Base-by-base conservation (phyloP, 2,329 filamentous ascomycete genomes). In the Sporothrix brasiliensis region DNA sequence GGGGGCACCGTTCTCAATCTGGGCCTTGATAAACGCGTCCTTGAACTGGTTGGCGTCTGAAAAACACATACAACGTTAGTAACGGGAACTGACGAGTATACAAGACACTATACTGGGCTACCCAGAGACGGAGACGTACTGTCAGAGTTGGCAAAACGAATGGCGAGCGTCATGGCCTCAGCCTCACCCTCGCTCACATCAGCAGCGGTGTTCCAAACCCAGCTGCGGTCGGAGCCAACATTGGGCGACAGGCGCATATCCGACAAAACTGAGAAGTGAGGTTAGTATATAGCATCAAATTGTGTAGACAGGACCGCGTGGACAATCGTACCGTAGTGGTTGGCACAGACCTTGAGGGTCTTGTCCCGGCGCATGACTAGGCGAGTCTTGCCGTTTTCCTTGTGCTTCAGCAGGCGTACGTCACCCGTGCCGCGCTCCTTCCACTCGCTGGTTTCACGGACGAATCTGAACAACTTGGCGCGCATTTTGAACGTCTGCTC, bases 301-400 rank as follows among this genome's bases (percentile, higher is more conserved):
- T 11, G 16, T 14, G 2, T 14, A 10, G 14, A 4, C 19, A 44
- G 39, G 21, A 6, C 14, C 6, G 30, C 2, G n/a, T 1, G 1
- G 13, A 34, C 16, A 7, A 4, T 68, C 71, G 7, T 90, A 97
- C 94, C 91, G 84, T 99, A 99, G 88, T 99, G 95, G 87, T 99
- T 99, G 80, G 95, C 95, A 90, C 95, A 99, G 83, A 99, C 95
- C 88, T 99, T 99, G 85, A 98, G 89, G 73, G 95, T 99, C 92
- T 98, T 98, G 87, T 99, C 95, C 80, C 95, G 89, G 81, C 95
- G 92, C 95, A 99, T 99, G 77, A 99, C 95, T 77, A 99, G 86
- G 77, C 95, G 90, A 72, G 94, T 97, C 91, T 98, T 98, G 83
- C 91, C 89, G 81, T 97, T 97, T 86, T 97, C 94, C 88, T 93